Percentiles rank a stretch among this genome's conserved stretches.
Conservation (phyloP, 306 rosid species). For the Dalbergia cochinchinensis region DNA sequence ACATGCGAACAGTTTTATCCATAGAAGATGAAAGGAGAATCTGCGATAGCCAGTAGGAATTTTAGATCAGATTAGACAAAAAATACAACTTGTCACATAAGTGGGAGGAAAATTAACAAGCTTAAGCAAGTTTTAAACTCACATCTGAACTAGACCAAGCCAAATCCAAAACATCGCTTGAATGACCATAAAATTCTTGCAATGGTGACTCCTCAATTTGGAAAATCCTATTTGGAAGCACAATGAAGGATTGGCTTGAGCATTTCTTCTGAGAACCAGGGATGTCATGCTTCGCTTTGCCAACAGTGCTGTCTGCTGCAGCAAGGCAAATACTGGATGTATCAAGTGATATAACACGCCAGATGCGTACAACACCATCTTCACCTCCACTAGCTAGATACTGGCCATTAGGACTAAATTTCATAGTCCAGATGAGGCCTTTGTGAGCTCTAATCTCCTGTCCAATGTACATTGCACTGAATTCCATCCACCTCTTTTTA, state of each 20-base stretch:
- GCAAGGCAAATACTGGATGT: slow-evolving; percentile 52
- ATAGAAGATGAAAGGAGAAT: slow-evolving; percentile 86
- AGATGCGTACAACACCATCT: slow-evolving; percentile 83
- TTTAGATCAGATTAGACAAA: slow-evolving; percentile 33
- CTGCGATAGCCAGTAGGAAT: slow-evolving; percentile 64
- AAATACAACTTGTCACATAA: slow-evolving; percentile 14
- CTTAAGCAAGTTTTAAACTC: slow-evolving; percentile 51
- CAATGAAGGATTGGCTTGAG: slow-evolving; percentile 51
- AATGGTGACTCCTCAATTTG: slow-evolving; percentile 75
- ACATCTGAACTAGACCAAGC: slow-evolving; percentile 95
- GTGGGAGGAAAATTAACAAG: background rate
- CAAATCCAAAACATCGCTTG: slow-evolving; percentile 81
- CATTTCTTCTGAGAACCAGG: slow-evolving; percentile 54
- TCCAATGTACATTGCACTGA: slow-evolving; percentile 68
- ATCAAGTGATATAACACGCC: slow-evolving; percentile 62
- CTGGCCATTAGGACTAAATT: slow-evolving; percentile 86
- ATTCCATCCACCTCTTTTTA: slow-evolving; percentile 71
- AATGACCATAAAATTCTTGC: slow-evolving; percentile 79
- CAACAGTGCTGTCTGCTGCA: slow-evolving; percentile 43
- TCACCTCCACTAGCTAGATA: slow-evolving; percentile 94
- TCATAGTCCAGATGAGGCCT: slow-evolving; percentile 85
- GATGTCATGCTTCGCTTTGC: slow-evolving; percentile 51
- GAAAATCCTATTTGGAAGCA: slow-evolving; percentile 75
- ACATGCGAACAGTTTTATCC: slow-evolving; percentile 88
- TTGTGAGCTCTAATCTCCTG: slow-evolving; percentile 85